phyloP scores from a whole-genome alignment of 2,329 filamentous ascomycete species.

The Hysterium pulicare region DNA sequence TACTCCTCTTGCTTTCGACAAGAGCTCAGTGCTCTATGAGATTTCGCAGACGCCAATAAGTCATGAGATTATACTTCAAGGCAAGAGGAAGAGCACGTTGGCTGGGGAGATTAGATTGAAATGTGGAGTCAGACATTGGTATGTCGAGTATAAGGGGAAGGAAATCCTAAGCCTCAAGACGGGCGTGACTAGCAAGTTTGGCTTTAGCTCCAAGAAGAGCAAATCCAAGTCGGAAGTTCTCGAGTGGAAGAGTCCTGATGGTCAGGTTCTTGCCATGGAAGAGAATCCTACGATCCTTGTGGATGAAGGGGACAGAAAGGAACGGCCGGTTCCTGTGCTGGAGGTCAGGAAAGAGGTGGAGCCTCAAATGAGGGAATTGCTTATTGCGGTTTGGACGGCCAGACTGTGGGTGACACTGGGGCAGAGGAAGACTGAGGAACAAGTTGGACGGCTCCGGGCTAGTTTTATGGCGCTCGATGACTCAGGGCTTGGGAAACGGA shows the following conservation, averaged over 20 bases:
- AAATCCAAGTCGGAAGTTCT: background rate
- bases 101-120: background rate
- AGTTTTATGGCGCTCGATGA: too few relatives aligned
- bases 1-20: background rate
- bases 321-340: background rate
- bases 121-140: background rate
- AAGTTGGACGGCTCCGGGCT: too few relatives aligned
- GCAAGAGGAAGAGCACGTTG: background rate
- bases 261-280: background rate
- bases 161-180: background rate
- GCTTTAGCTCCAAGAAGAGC: background rate
- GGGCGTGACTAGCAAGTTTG: background rate
- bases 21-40: background rate
- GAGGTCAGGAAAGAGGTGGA: background rate
- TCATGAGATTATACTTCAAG: background rate
- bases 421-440: too few relatives aligned
- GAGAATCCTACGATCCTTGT: too few relatives aligned
- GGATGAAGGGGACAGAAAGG: background rate
- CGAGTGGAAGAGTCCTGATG: background rate
- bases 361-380: background rate
- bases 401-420: background rate
- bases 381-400: background rate
- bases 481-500: too few relatives aligned
- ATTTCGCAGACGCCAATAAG: background rate
- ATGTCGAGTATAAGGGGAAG: background rate